These are phyloP conservation scores for Arachnopeziza araneosa DNA, from an alignment of 2,329 filamentous ascomycete genomes.

Conservation along the genomic window DNA sequence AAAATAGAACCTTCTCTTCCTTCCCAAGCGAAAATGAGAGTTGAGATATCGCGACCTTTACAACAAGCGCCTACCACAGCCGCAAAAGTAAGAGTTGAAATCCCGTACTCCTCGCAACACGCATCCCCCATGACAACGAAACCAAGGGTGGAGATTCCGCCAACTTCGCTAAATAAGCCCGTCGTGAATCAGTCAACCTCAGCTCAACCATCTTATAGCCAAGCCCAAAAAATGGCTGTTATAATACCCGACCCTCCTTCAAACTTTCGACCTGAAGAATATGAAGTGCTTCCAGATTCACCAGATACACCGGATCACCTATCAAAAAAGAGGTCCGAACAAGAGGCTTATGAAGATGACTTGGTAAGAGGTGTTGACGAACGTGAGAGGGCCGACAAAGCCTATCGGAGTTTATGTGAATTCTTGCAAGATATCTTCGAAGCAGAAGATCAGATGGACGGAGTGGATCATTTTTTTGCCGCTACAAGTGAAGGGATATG, in stretches of 20 bases:
- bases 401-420: constrained; percentile 63
- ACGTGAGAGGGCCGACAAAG: constrained; percentile 71
- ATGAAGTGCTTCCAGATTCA: constrained; percentile 24
- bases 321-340: constrained; percentile 40
- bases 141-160: background rate
- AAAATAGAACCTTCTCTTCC: background rate
- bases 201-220: background rate
- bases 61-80: background rate
- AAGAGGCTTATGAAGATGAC: constrained; percentile 49
- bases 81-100: background rate
- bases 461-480: constrained; percentile 42
- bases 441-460: constrained; percentile 63
- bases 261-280: constrained; percentile 25
- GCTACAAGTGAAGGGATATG: constrained; percentile 56
- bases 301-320: constrained; percentile 22
- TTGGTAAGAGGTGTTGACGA: constrained; percentile 67
- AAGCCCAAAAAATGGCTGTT: constrained; percentile 18
- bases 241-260: constrained; percentile 23
- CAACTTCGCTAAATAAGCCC: background rate
- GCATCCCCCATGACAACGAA: background rate
- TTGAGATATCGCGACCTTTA: too few species aligned
- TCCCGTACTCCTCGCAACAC: background rate
- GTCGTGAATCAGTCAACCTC: background rate
- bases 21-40: too few species aligned
- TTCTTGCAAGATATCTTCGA: constrained; percentile 69